Percentiles rank a stretch among this genome's conserved stretches.
Conservation (phyloP, 805 yeast genomes). For the Ogataea dorogensis region DNA sequence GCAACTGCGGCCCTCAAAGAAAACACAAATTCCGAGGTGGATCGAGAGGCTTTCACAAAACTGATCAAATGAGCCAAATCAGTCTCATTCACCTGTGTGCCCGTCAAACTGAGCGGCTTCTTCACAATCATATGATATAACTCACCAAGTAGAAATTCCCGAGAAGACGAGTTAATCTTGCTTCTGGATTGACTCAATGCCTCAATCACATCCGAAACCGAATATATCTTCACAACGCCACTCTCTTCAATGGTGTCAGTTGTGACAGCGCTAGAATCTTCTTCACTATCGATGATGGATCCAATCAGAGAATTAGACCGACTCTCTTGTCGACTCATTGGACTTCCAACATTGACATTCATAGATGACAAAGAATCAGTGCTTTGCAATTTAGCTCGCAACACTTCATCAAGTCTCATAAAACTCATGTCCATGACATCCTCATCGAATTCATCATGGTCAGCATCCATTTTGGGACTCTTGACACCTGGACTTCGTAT, state of each 20-base stretch:
- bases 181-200: slow-evolving; percentile 42
- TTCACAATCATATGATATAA: slow-evolving; percentile 46
- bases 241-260: slow-evolving; percentile 12
- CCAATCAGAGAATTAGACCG: slow-evolving; percentile 30
- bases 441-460: slow-evolving; percentile 22
- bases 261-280: slow-evolving; percentile 6
- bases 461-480: slow-evolving; percentile 15
- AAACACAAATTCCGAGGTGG: slow-evolving; percentile 37
- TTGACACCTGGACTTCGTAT: slow-evolving; percentile 15
- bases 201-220: slow-evolving; percentile 45
- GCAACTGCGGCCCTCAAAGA: slow-evolving; percentile 43
- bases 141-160: slow-evolving; percentile 52
- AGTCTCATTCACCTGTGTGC: slow-evolving; percentile 33
- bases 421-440: slow-evolving; percentile 23
- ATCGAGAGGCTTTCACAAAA: slow-evolving; percentile 29
- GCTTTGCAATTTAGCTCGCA: slow-evolving; percentile 15
- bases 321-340: slow-evolving; percentile 24
- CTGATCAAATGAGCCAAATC: slow-evolving; percentile 39
- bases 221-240: slow-evolving; percentile 22
- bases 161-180: slow-evolving; percentile 44
- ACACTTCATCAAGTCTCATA: slow-evolving; percentile 22
- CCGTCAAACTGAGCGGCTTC: slow-evolving; percentile 33
- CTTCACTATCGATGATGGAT: slow-evolving; percentile 20
- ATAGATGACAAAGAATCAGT: slow-evolving; percentile 6
- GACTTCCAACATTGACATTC: slow-evolving; percentile 1